Evolutionary conservation across 202 grass and related monocot genomes (phyloP).

Genomic region (Cymbopogon flexuosus): DNA sequence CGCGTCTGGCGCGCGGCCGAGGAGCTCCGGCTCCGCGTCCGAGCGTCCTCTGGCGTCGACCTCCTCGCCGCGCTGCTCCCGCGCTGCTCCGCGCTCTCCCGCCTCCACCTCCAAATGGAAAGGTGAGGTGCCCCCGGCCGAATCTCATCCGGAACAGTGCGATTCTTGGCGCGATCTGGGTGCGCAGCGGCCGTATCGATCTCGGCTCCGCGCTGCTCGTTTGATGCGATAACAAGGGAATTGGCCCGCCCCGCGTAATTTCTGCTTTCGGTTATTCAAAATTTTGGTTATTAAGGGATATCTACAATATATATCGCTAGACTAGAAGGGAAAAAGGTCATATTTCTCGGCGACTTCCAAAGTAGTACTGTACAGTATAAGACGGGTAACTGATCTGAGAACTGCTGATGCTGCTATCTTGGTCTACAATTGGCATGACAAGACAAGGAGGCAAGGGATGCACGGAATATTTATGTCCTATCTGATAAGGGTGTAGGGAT

Average conservation of each 20-base stretch:
- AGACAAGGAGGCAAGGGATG: not conserved
- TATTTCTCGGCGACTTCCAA: not conserved
- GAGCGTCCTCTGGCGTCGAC: not conserved
- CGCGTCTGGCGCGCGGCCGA: constrained; percentile 62
- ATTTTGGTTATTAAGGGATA: not conserved
- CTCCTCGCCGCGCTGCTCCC: constrained; percentile 65
- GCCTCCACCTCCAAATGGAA: constrained; percentile 70
- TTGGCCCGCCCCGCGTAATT: not conserved
- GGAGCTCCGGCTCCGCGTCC: constrained; percentile 64
- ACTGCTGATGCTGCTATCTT: not conserved
- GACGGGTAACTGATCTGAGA: not conserved
- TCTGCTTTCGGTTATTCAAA: not conserved
- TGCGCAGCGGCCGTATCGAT: not conserved
- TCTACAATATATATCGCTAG: not conserved
- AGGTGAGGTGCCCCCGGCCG: constrained; percentile 44
- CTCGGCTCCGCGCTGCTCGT: not conserved
- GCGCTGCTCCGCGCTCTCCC: constrained; percentile 50
- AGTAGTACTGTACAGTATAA: not conserved
- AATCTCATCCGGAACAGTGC: not conserved
- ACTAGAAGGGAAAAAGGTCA: not conserved
- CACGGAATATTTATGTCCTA: not conserved
- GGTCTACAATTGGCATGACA: not conserved
- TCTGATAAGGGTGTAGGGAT: not conserved
- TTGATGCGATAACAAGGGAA: not conserved
- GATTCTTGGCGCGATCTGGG: constrained; percentile 21